Conservation (phyloP, 208 protist species). For the Acanthamoeba polyphaga region DNA sequence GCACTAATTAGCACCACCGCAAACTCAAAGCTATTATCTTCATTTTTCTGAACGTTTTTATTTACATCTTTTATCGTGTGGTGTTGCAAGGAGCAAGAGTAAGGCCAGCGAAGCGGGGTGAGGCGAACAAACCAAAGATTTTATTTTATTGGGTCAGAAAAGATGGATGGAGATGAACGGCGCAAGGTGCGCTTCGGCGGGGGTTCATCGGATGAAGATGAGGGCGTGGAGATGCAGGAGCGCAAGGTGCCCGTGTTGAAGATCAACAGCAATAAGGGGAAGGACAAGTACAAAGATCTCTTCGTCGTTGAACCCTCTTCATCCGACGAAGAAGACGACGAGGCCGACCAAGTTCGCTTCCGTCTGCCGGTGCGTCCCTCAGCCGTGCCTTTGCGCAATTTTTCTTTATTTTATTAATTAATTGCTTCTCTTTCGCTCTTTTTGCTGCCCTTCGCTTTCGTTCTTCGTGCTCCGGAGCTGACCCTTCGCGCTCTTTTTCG, state of each 20-base stretch:
- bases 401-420: not conserved
- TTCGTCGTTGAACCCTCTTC: not conserved
- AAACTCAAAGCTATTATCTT: too few species aligned
- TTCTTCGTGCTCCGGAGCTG: not conserved
- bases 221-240: conserved; percentile 17
- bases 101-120: too few species aligned
- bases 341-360: not conserved
- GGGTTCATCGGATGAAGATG: conserved; percentile 4
- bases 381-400: not conserved
- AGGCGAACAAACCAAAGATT: too few species aligned
- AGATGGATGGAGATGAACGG: conserved; percentile 3
- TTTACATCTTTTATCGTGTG: not conserved
- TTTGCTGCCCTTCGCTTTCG: too few species aligned
- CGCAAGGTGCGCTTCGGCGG: conserved; percentile 49
- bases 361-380: not conserved
- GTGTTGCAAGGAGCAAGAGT: not conserved
- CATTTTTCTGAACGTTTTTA: too few species aligned
- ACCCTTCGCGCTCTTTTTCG: not conserved
- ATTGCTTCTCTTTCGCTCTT: not conserved
- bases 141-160: not conserved
- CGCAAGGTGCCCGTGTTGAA: not conserved
- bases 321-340: conserved; percentile 3
- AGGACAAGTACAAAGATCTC: conserved; percentile 21
- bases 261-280: not conserved
- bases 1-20: too few species aligned